Evolutionary conservation across 2,329 filamentous ascomycete species (phyloP), one percentile per base, ranked within the genome.

Genomic region (Monosporascus sp.): DNA sequence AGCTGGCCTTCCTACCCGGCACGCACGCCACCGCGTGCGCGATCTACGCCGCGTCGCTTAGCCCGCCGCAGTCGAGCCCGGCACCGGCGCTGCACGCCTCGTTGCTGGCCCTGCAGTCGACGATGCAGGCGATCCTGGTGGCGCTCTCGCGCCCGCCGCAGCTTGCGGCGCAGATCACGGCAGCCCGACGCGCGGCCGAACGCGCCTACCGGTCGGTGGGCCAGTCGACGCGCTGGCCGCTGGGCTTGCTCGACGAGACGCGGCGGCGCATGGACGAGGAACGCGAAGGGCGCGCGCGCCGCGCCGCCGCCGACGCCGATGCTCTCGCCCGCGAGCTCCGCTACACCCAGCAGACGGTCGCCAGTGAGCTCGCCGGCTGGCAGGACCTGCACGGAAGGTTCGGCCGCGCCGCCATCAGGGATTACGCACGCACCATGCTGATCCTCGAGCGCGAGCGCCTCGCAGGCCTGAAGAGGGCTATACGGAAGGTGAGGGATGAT

Each of bases 291-390:
- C 90, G 88, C 62, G 89, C 90, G 38, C 79, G 82, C 15, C 85
- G 86, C 58, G 83, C 82, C 22, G 82, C 86, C 58, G 72, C 78
- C 18, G 90, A 97, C 66, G 81, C 89, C 11, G 82, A 86, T 20
- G 81, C 84, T 44, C 72, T 96, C n/a, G 86, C 87, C 0, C 83
- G 83, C 50, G 94, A 99, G 70, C 75, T 99, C 52, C 77, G 90
- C 49, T 96, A 94, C 70, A 96, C 92, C 48, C 93, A 97, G 72
- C 90, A 95, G 70, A 90, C 93, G 15, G 93, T 97, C 24, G 93
- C 95, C 7, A 81, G 85, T 2, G 94, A 99, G 73, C 71, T 99
- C 52, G 94, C 94, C 1, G 91, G 89, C 17, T 99, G 94, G 90
- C 92, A 96, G 65, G 90, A 95, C 41, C 83, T 91, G 74, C 85